phyloP scores from a whole-genome alignment of 2,329 filamentous ascomycete genomes.

The Dactylellina drechsleri region DNA sequence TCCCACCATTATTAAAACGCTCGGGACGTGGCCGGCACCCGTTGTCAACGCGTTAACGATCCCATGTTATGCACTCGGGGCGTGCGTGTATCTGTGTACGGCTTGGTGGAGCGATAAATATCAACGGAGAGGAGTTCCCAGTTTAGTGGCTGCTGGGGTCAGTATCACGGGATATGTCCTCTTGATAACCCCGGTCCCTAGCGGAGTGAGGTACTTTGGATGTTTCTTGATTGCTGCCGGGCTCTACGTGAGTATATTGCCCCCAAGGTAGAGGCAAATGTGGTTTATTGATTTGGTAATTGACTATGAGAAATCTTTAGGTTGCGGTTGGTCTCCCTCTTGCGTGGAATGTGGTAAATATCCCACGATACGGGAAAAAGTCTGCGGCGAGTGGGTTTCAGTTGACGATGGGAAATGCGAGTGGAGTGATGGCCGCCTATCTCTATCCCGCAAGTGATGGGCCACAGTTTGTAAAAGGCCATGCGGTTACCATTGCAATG shows the following conservation, averaged over 20 bases:
- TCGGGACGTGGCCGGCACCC: slow-evolving; percentile 72
- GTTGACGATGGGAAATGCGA: slow-evolving; percentile 74
- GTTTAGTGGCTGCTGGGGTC: slow-evolving; percentile 71
- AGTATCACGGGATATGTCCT: slow-evolving; percentile 76
- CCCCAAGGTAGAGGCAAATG: slow-evolving; percentile 23
- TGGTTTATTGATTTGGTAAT: too few species aligned
- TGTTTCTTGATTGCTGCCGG: slow-evolving; percentile 81
- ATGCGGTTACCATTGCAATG: slow-evolving; percentile 71
- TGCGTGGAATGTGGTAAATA: slow-evolving; percentile 74
- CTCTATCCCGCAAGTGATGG: slow-evolving; percentile 65
- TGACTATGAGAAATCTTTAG: slow-evolving; percentile 41
- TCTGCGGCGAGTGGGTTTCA: slow-evolving; percentile 78
- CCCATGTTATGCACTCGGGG: slow-evolving; percentile 79
- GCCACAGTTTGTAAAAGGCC: slow-evolving; percentile 71
- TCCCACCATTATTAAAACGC: slow-evolving; percentile 78
- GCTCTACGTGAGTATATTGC: slow-evolving; percentile 67
- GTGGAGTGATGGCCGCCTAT: slow-evolving; percentile 79
- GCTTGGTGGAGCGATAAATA: slow-evolving; percentile 75
- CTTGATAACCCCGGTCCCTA: slow-evolving; percentile 70
- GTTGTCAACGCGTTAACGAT: slow-evolving; percentile 80
- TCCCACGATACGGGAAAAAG: slow-evolving; percentile 78
- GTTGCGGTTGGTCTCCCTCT: slow-evolving; percentile 68
- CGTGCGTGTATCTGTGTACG: slow-evolving; percentile 73
- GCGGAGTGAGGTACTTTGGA: slow-evolving; percentile 77
- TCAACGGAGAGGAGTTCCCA: slow-evolving; percentile 74